A percentile compares a stretch with the other conserved stretches of the same genome.
Evolutionary conservation across 495 filamentous ascomycete species (phyloP).

Genomic region (Penicillium taxi): DNA sequence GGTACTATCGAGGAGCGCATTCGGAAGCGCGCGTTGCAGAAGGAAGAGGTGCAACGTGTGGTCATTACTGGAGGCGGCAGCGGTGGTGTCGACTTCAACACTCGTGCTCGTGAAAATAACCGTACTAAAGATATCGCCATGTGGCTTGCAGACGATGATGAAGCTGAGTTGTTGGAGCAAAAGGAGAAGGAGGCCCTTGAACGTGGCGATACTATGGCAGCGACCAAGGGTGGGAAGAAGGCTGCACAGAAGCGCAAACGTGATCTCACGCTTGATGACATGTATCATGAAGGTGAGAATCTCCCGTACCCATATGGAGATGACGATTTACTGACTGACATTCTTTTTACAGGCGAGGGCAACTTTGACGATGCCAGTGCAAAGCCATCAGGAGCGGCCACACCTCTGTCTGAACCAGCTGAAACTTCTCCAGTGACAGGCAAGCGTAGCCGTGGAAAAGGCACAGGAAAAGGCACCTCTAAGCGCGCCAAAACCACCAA

Average conservation of each 20-base stretch:
- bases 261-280: conserved; percentile 80
- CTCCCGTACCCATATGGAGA: background rate
- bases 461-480: conserved; percentile 41
- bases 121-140: conserved; percentile 92
- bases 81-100: conserved; percentile 86
- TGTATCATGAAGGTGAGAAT: conserved; percentile 88
- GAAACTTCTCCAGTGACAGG: conserved; percentile 41
- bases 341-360: conserved; percentile 63
- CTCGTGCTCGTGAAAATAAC: conserved; percentile 78
- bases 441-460: conserved; percentile 47
- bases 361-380: conserved; percentile 78
- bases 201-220: conserved; percentile 41
- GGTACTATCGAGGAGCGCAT: conserved; percentile 98
- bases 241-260: conserved; percentile 57
- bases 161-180: conserved; percentile 81
- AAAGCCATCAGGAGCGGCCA: conserved; percentile 76
- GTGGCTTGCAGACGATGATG: conserved; percentile 94
- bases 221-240: conserved; percentile 49
- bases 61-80: conserved; percentile 89
- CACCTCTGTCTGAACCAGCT: conserved; percentile 56
- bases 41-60: conserved; percentile 97
- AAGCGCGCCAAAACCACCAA: conserved; percentile 92
- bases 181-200: conserved; percentile 77
- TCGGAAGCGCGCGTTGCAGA: conserved; percentile 92
- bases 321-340: conserved; percentile 15